Base-by-base conservation (phyloP, 106 monocot species). In the Gastrodia elata region DNA sequence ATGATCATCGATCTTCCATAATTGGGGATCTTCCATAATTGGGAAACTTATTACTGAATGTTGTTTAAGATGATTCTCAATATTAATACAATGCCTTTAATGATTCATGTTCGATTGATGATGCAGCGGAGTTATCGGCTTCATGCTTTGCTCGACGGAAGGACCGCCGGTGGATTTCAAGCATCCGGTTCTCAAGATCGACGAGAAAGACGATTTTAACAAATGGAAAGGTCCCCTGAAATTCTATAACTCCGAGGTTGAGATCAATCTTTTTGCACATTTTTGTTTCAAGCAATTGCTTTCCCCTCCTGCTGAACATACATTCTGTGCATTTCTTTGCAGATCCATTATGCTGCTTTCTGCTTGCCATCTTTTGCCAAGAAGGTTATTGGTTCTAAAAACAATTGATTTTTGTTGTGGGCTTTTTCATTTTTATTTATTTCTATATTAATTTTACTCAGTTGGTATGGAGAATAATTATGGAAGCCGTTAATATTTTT, bases 81-180 rank as follows among this genome's bases (percentile, higher is more conserved):
- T n/a, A n/a, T n/a, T n/a, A n/a, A n/a, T n/a, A n/a, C n/a, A n/a
- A n/a, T n/a, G n/a, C n/a, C n/a, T n/a, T n/a, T n/a, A 15, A 49
- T 20, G 14, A 61, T 61, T 30, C 28, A 10, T 13, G 28, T 71
- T 41, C 69, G 48, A 38, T 59, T 24, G 24, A 68, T 39, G 6
- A 77, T 81, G 75, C 84, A 96, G 95, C 77, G 95, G 95, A 24
- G 92, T 96, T 4, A 96, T 96, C 39, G 95, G 95, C 52, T 96
- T 96, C 82, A 96, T 96, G 95, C 84, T 96, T 78, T 96, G 95
- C 82, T 96, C 95, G 22, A 96, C 95, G 16, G 92, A 89, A 68
- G 95, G 95, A 0, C 95, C 89, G 10, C 15, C 70, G 4, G 89
- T 96, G 15, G 81, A 96, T 71, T 92, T 96, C 67, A 71, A 87